Conservation (phyloP, 345 rosid species). For the Sisymbrium altissimum region DNA sequence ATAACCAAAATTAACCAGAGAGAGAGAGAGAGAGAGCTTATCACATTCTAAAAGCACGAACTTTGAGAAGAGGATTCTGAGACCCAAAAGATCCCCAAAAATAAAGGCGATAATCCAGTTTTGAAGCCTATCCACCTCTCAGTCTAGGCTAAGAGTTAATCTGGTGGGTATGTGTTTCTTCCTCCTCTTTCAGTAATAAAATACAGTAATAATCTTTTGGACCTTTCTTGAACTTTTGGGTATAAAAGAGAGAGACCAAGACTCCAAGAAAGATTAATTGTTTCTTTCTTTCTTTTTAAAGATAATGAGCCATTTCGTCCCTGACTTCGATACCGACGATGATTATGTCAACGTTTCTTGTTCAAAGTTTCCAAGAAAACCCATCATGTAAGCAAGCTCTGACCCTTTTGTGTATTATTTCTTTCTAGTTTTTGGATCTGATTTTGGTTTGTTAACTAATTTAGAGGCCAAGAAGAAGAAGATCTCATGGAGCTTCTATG, state of each 20-base stretch:
- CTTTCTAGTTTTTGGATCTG: not conserved
- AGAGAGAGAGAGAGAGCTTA: not conserved
- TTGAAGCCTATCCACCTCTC: slow-evolving; percentile 10
- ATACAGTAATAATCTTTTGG: not conserved
- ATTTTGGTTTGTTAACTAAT: not conserved
- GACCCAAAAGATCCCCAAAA: not conserved
- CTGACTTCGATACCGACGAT: slow-evolving; percentile 63
- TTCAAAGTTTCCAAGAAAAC: slow-evolving; percentile 42
- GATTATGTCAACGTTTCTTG: slow-evolving; percentile 47
- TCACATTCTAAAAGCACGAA: slow-evolving; percentile 10
- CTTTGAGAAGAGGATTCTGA: slow-evolving; percentile 1
- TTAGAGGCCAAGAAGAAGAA: slow-evolving; percentile 48
- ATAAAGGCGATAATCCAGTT: not conserved
- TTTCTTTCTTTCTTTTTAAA: not conserved
- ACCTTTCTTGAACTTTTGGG: not conserved
- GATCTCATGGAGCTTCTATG: slow-evolving; percentile 87
- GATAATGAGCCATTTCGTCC: slow-evolving; percentile 66
- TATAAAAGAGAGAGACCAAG: not conserved
- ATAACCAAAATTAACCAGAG: not conserved
- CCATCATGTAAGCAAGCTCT: slow-evolving; percentile 45
- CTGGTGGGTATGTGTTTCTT: not conserved
- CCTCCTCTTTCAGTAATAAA: not conserved
- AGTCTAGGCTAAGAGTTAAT: not conserved
- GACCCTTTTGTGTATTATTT: not conserved
- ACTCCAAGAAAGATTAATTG: not conserved